phyloP scores from a whole-genome alignment of 352 stramenopile species.

The Phytophthora ramorum region DNA sequence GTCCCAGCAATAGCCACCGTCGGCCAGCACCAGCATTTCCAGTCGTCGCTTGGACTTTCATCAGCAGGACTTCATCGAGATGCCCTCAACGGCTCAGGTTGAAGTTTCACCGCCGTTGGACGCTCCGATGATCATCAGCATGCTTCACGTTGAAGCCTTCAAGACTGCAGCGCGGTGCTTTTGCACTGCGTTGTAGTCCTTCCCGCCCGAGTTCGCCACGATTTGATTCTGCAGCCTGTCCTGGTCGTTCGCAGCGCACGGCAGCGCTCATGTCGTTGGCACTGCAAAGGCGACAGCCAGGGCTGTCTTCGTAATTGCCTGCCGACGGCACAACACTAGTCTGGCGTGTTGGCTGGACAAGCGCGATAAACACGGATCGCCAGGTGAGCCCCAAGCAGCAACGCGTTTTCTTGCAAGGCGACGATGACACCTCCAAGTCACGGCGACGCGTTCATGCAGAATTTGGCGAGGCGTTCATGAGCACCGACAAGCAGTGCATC shows the following conservation, averaged over 20 bases:
- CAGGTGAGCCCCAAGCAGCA: constrained; percentile 12
- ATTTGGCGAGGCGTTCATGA: neutral
- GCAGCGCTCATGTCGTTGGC: neutral
- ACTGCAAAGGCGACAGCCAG: neutral
- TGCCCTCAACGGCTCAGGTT: neutral
- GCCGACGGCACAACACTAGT: neutral
- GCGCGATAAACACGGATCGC: neutral
- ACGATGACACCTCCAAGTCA: constrained; percentile 22
- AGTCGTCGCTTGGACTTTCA: neutral
- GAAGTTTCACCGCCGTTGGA: constrained; percentile 3
- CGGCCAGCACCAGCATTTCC: neutral
- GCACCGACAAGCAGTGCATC: too few species aligned
- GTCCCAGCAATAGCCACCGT: too few species aligned
- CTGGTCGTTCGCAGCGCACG: too few species aligned
- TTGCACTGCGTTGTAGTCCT: neutral
- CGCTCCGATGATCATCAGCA: constrained; percentile 1
- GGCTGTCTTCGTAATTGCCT: neutral
- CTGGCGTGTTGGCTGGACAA: neutral
- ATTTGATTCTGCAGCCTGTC: neutral
- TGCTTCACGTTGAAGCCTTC: neutral
- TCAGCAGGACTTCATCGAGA: neutral
- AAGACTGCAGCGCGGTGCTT: neutral
- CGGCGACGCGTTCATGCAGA: neutral
- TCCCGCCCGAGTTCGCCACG: too few species aligned
- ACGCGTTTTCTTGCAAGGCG: constrained; percentile 23